These are phyloP conservation scores for Penicillium sp. DNA, from an alignment of 2,329 filamentous ascomycete genomes.

Conservation along the genomic window DNA sequence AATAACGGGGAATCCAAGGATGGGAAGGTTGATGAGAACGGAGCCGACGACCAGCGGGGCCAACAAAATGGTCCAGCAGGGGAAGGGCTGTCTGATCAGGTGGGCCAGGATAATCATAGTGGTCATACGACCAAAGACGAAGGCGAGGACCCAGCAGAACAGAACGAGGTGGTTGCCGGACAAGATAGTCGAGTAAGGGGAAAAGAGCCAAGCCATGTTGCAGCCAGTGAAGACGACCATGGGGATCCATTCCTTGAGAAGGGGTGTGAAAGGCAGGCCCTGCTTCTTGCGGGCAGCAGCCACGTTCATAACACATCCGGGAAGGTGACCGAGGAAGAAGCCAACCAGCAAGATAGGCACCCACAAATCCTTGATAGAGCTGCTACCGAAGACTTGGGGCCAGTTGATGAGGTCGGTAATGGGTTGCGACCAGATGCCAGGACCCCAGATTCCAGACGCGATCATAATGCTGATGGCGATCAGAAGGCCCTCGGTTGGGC, in stretches of 20 bases:
- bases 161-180: conserved; percentile 84
- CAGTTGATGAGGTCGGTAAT: conserved; percentile 70
- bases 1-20: conserved; percentile 69
- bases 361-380: conserved; percentile 87
- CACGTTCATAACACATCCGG: conserved; percentile 88
- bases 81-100: conserved; percentile 88
- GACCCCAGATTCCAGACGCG: conserved; percentile 82
- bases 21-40: conserved; percentile 77
- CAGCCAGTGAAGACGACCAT: conserved; percentile 78
- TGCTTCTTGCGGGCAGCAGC: conserved; percentile 70
- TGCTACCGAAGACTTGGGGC: conserved; percentile 64
- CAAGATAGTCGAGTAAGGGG: conserved; percentile 80
- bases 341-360: conserved; percentile 68
- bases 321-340: conserved; percentile 73
- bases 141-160: conserved; percentile 91
- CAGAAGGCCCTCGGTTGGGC: conserved; percentile 91
- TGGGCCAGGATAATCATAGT: conserved; percentile 99
- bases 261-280: conserved; percentile 72
- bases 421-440: conserved; percentile 79
- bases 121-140: conserved; percentile 96
- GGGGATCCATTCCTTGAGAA: conserved; percentile 92
- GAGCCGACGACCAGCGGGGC: conserved; percentile 84
- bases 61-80: conserved; percentile 93
- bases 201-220: conserved; percentile 83
- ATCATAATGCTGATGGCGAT: conserved; percentile 86